Evolutionary conservation across 805 yeast species (phyloP).

Genomic region (Clavispora fructus): DNA sequence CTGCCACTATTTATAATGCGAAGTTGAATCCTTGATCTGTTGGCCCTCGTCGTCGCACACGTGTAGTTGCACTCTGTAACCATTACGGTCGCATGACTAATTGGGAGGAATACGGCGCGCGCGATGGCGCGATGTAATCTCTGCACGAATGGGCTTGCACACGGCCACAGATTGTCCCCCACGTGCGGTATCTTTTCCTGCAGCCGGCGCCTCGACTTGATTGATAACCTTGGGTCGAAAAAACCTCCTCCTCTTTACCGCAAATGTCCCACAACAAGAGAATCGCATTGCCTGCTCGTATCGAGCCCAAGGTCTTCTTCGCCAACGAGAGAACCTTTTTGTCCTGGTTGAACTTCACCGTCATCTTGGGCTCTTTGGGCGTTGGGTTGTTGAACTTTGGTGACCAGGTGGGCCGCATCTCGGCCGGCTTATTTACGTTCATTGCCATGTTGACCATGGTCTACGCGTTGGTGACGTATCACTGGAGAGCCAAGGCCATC

Average conservation of each 20-base stretch:
- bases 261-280: slow-evolving; percentile 51
- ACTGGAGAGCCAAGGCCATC: slow-evolving; percentile 99
- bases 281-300: slow-evolving; percentile 95
- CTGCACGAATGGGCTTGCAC: too few relatives aligned
- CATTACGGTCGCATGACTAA: too few relatives aligned
- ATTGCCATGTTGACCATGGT: slow-evolving; percentile 98
- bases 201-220: neutral
- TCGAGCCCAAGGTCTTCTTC: slow-evolving; percentile 97
- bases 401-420: slow-evolving; percentile 84
- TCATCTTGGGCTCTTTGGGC: slow-evolving; percentile 92
- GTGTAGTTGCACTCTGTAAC: too few relatives aligned
- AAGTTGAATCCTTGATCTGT: too few relatives aligned
- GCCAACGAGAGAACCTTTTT: slow-evolving; percentile 98
- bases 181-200: neutral
- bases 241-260: neutral
- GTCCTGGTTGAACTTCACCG: slow-evolving; percentile 99
- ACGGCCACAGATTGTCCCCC: neutral
- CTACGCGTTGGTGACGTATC: slow-evolving; percentile 92
- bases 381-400: slow-evolving; percentile 96
- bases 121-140: too few relatives aligned
- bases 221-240: neutral
- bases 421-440: slow-evolving; percentile 90
- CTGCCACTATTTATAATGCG: neutral
- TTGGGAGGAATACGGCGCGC: too few relatives aligned
- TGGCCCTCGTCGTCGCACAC: too few relatives aligned